These are phyloP conservation scores for Yueomyces sp. DNA, from an alignment of 805 yeast genomes.

Conservation along the genomic window DNA sequence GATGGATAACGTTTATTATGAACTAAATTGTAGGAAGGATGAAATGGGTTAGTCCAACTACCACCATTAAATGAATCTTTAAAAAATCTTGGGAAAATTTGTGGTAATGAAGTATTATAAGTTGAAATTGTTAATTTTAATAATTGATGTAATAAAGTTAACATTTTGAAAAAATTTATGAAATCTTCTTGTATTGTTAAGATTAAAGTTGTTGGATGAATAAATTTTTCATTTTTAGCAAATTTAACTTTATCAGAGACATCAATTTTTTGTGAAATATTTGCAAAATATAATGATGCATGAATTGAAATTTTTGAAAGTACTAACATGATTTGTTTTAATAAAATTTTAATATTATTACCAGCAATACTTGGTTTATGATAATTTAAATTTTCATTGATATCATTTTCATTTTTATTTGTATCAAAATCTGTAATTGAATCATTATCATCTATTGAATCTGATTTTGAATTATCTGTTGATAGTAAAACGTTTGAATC, in stretches of 20 bases:
- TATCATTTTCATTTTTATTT: neutral
- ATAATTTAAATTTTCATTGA: neutral
- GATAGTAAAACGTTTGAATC: neutral
- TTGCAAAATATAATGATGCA: neutral
- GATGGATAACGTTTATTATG: neutral
- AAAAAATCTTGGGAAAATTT: constrained; percentile 56
- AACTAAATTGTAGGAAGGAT: neutral
- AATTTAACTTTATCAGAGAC: neutral
- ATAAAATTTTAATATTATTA: neutral
- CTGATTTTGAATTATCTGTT: neutral
- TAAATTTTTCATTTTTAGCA: neutral
- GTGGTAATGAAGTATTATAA: constrained; percentile 33
- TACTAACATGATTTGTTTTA: neutral
- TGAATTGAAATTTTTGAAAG: neutral
- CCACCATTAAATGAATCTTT: constrained; percentile 61
- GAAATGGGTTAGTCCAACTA: constrained; percentile 62
- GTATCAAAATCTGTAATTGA: neutral
- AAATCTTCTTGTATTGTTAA: constrained; percentile 8
- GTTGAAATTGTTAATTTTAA: constrained; percentile 12
- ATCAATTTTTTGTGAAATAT: neutral
- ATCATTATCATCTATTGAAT: neutral
- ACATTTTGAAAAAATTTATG: constrained; percentile 18
- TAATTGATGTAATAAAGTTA: constrained; percentile 17
- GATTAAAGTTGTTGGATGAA: neutral
- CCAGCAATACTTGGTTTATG: neutral